These are phyloP conservation scores for Xylaria longipes DNA, from an alignment of 495 filamentous ascomycete species.

Conservation along the genomic window DNA sequence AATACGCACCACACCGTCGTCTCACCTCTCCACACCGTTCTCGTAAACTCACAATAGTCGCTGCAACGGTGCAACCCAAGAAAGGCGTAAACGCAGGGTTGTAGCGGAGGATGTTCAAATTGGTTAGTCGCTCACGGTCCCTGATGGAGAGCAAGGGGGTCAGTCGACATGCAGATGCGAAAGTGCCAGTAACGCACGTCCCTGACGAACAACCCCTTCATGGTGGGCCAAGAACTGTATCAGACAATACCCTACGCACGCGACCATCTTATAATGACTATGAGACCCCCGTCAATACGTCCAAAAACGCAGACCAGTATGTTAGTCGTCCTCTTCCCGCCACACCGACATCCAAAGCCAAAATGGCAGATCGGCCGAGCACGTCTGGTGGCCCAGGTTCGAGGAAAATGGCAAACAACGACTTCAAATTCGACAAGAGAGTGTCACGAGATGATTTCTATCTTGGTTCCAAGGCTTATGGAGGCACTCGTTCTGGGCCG, in stretches of 20 bases:
- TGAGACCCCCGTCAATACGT: slow-evolving; percentile 25
- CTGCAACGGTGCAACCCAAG: slow-evolving; percentile 13
- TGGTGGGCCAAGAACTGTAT: slow-evolving; percentile 51
- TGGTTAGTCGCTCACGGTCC: slow-evolving; percentile 22
- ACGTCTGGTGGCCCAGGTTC: slow-evolving; percentile 43
- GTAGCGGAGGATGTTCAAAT: slow-evolving; percentile 26
- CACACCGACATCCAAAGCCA: slow-evolving; percentile 42
- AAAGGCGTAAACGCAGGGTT: neutral
- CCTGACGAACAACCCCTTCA: slow-evolving; percentile 46
- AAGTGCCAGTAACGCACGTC: slow-evolving; percentile 46
- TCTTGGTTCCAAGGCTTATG: slow-evolving; percentile 33
- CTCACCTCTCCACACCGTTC: slow-evolving; percentile 13
- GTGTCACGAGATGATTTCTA: slow-evolving; percentile 59
- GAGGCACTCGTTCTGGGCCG: slow-evolving; percentile 36
- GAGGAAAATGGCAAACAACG: slow-evolving; percentile 30
- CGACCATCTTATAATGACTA: slow-evolving; percentile 33
- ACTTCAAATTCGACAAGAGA: slow-evolving; percentile 44
- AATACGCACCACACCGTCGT: slow-evolving; percentile 17
- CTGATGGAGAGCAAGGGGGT: slow-evolving; percentile 23
- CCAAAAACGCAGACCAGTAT: slow-evolving; percentile 43
- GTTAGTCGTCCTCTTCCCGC: slow-evolving; percentile 45
- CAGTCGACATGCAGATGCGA: slow-evolving; percentile 34
- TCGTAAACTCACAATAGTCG: neutral
- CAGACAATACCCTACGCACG: slow-evolving; percentile 49
- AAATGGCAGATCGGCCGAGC: slow-evolving; percentile 50